A percentile compares a stretch with the other conserved stretches of the same genome.
Evolutionary conservation across 805 yeast species (phyloP).

Genomic region (Wickerhamomyces chambardii): DNA sequence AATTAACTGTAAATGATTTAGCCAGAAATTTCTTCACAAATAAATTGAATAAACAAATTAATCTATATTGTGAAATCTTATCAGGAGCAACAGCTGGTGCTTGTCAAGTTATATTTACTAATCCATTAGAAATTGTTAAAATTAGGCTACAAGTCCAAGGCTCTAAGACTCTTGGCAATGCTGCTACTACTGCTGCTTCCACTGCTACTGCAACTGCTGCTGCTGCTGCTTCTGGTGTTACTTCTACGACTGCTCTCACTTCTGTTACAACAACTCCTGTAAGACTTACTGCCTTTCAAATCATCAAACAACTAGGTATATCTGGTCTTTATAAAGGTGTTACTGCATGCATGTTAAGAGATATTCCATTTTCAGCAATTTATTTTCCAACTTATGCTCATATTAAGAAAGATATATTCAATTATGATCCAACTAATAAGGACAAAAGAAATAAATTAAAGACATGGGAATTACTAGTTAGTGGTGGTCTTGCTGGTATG

Average conservation of each 20-base stretch:
- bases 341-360: conserved; percentile 83
- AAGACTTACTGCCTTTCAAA: conserved; percentile 51
- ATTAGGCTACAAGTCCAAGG: conserved; percentile 94
- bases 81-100: conserved; percentile 97
- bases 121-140: conserved; percentile 93
- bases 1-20: conserved; percentile 87
- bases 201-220: conserved; percentile 41
- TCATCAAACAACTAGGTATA: conserved; percentile 73
- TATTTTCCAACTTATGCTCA: conserved; percentile 97
- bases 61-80: conserved; percentile 55
- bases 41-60: conserved; percentile 35
- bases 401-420: conserved; percentile 71
- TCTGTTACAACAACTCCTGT: conserved; percentile 18
- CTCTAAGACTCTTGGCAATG: conserved; percentile 28
- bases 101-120: conserved; percentile 92
- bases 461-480: conserved; percentile 73
- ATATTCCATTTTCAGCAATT: conserved; percentile 94
- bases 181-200: conserved; percentile 9
- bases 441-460: conserved; percentile 50
- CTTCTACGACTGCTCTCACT: conserved; percentile 10
- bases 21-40: conserved; percentile 68
- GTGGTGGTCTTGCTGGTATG: conserved; percentile 96
- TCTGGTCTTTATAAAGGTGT: conserved; percentile 89
- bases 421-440: conserved; percentile 67
- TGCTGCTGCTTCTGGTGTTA: no score